These are phyloP conservation scores for Alternaria alternata DNA, from an alignment of 2,329 filamentous ascomycete genomes.

Conservation along the genomic window DNA sequence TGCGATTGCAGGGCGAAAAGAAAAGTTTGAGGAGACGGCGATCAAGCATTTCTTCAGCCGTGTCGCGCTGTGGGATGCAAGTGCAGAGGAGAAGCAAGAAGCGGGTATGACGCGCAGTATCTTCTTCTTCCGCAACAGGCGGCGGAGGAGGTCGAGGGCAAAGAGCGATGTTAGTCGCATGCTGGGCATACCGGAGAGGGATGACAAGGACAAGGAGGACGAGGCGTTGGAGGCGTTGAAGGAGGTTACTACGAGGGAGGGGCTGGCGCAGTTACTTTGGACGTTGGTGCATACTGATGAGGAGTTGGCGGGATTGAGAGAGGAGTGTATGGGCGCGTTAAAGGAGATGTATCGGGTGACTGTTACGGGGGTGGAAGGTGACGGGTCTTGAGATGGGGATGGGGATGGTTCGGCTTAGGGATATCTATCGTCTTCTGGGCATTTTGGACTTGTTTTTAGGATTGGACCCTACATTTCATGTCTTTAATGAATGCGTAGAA, in stretches of 20 bases:
- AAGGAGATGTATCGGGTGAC: conserved; percentile 30
- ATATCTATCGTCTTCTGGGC: neutral
- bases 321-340: conserved; percentile 26
- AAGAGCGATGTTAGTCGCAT: conserved; percentile 21
- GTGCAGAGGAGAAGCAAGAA: conserved; percentile 15
- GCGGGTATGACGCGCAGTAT: conserved; percentile 6
- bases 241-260: conserved; percentile 33
- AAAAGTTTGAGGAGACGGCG: conserved; percentile 28
- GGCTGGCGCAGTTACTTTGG: conserved; percentile 36
- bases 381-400: neutral
- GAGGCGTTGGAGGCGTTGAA: conserved; percentile 25
- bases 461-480: too few relatives aligned
- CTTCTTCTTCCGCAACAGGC: conserved; percentile 4
- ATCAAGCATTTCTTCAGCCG: conserved; percentile 34
- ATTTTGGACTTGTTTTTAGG: neutral
- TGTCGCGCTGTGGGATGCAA: conserved; percentile 31
- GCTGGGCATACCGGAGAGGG: conserved; percentile 15
- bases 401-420: neutral
- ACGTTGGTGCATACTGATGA: conserved; percentile 28
- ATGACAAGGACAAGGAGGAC: conserved; percentile 11
- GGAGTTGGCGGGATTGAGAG: conserved; percentile 19
- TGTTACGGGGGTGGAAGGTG: neutral
- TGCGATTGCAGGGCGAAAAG: conserved; percentile 13
- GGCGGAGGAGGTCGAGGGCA: conserved; percentile 9
- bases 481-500: too few relatives aligned